phyloP scores from a whole-genome alignment of 495 filamentous ascomycete species.

The Penicillium malachiteum region DNA sequence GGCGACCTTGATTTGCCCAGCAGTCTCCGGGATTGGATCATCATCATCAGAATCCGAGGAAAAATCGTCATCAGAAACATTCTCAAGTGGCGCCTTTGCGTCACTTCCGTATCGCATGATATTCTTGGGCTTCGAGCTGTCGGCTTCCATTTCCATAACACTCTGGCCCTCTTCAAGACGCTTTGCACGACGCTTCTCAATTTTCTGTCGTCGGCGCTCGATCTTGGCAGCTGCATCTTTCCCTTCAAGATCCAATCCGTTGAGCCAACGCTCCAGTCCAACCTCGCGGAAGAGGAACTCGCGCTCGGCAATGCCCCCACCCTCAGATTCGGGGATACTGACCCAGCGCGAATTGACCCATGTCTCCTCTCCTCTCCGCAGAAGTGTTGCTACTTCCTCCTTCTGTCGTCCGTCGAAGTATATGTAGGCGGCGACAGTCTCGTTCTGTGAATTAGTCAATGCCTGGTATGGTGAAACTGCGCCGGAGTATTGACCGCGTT shows the following conservation, averaged over 20 bases:
- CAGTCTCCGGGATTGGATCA: slow-evolving; percentile 88
- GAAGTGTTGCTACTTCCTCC: slow-evolving; percentile 93
- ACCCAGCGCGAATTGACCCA: slow-evolving; percentile 99
- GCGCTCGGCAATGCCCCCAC: slow-evolving; percentile 89
- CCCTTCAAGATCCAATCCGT: slow-evolving; percentile 87
- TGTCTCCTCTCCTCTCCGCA: slow-evolving; percentile 92
- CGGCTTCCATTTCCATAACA: slow-evolving; percentile 51
- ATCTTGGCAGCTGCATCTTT: slow-evolving; percentile 85
- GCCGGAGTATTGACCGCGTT: slow-evolving; percentile 53
- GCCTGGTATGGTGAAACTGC: slow-evolving; percentile 83
- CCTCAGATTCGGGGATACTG: slow-evolving; percentile 84
- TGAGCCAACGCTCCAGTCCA: slow-evolving; percentile 91
- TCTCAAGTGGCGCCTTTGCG: slow-evolving; percentile 67
- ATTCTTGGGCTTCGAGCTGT: slow-evolving; percentile 46
- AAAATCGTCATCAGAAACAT: slow-evolving; percentile 65
- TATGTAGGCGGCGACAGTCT: slow-evolving; percentile 97
- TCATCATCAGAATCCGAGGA: slow-evolving; percentile 75
- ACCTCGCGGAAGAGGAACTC: slow-evolving; percentile 98
- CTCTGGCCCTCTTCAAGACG: slow-evolving; percentile 54
- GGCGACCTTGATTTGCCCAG: slow-evolving; percentile 97
- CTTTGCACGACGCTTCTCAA: slow-evolving; percentile 79
- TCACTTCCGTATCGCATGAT: slow-evolving; percentile 79
- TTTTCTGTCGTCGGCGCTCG: slow-evolving; percentile 79
- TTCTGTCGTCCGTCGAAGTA: slow-evolving; percentile 96
- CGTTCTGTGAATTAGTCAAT: slow-evolving; percentile 83